Base-by-base conservation (phyloP, 2,329 filamentous ascomycete genomes). In the Apiospora rasikravindrae region DNA sequence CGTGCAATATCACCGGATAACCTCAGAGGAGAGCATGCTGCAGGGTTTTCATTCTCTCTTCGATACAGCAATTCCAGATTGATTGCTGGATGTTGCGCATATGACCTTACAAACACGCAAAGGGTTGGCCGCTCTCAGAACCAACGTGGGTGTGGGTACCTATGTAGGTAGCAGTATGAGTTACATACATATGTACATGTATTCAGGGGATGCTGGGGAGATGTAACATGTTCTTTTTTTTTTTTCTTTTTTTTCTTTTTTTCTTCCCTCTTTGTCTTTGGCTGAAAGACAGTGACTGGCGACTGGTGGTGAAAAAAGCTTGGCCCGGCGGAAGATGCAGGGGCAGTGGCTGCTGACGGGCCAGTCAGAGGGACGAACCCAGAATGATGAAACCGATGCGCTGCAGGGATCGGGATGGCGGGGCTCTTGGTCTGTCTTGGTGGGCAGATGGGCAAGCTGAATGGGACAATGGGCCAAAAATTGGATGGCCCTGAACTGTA, bases 361-460 rank as follows among this genome's bases (percentile, higher is more conserved):
- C 40, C 66, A 68, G n/a, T 45, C 42, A 47, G 24, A 68, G 24
- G 24, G 57, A 64, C 57, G 57, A 64, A 64, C 10, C 22, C 57
- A 40, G 57, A 64, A 64, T 40, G 57, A 64, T 64, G 57, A 64
- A 64, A 64, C 57, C 33, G 57, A 64, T 64, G 57, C 57, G 57
- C 11, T 37, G 33, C 57, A 37, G 57, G 40, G 40, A 67, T 68
- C 6, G 22, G 66, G n/a, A 29, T 45, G 42, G 66, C 16, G 40
- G 66, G 66, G 66, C n/a, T 68, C 42, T 33, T 19, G 33, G 33
- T 37, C 1, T n/a, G n/a, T n/a, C n/a, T n/a, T n/a, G 24, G 40
- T 47, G 40, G 66, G 66, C 19, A 47, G 42, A 68, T n/a, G 57
- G 57, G 22, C 53, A 33, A 33, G 53, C 53, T 61, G 53, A 61